Evolutionary conservation across 176 grass and related monocot genomes (phyloP).

Genomic region (Rhynchospora pubera): DNA sequence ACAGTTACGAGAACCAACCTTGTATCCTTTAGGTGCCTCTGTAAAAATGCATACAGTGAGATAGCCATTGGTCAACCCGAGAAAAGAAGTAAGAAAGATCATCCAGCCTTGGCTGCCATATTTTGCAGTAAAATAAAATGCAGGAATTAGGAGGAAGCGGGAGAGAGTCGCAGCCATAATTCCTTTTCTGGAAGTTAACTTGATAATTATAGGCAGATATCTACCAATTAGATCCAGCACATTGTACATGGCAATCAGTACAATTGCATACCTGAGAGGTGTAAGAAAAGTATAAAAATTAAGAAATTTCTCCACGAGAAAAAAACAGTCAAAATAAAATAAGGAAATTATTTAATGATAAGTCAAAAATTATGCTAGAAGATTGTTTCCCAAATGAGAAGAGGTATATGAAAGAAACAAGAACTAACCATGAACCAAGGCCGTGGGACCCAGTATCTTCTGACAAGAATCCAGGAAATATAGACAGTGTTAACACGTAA

Average conservation of each 20-base stretch:
- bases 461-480: conserved; percentile 72
- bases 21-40: conserved; percentile 56
- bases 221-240: conserved; percentile 59
- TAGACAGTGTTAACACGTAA: conserved; percentile 55
- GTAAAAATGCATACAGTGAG: conserved; percentile 63
- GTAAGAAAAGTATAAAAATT: neutral
- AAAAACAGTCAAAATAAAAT: conserved; percentile 1
- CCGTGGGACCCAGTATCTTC: conserved; percentile 72
- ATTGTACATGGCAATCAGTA: conserved; percentile 57
- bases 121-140: conserved; percentile 66
- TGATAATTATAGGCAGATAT: conserved; percentile 54
- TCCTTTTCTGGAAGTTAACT: conserved; percentile 49
- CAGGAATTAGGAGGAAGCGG: conserved; percentile 52
- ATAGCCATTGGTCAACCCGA: conserved; percentile 50
- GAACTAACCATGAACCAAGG: conserved; percentile 50
- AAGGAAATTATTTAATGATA: neutral
- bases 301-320: neutral
- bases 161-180: conserved; percentile 24
- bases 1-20: conserved; percentile 22
- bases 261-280: conserved; percentile 47
- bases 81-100: conserved; percentile 50
- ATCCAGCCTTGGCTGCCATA: conserved; percentile 60
- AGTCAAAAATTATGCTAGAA: neutral
- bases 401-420: neutral
- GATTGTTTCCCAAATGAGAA: neutral